Evolutionary conservation across 208 protist species (phyloP), one percentile per base, ranked within the genome.

Genomic region (Trichomonas gallinae): DNA sequence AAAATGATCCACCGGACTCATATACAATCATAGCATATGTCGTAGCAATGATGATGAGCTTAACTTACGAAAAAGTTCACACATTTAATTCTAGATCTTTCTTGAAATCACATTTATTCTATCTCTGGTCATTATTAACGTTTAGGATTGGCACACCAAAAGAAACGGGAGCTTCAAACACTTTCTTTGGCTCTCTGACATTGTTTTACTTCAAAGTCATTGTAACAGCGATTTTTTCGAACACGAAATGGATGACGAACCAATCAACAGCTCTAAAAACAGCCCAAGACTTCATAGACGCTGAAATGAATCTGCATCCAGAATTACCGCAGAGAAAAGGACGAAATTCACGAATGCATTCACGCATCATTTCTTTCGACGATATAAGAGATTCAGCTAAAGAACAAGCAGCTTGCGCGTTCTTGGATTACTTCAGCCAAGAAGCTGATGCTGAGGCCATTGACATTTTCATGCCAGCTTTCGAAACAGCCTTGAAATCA

Each of bases 381-480:
- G 87, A 93, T 26, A 93, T 93, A 26, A 42, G 46, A 51, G 40
- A 93, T 93, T 58, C 40, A 40, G 87, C 87, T n/a, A 93, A 93
- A 51, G 42, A 48, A 34, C 40, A 93, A 93, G 40, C 87, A 10
- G 42, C 44, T 3, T 23, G 26, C 26, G 45, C 87, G 10, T 38
- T 93, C 10, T 8, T 93, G 0, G 45, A 42, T 34, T 40, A 48
- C 38, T 93, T 58, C 44, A 93, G n/a, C 26, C 15, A 48, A 93
- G 44, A 93, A 38, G 40, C 87, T 0, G 45, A 93, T 6, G 48
- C 44, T 36, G 11, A 36, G 0, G 17, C 42, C 23, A 34, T 93
- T 15, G 9, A 48, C 17, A 48, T 48, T 51, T 51, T 93, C 11
- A 51, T 93, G 44, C 87, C 87, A 11, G 42, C 44, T 51, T 93